Percentiles rank a stretch among this genome's conserved stretches.
Conservation (phyloP, 2,329 filamentous ascomycete genomes). For the Stenocarpella maydis region DNA sequence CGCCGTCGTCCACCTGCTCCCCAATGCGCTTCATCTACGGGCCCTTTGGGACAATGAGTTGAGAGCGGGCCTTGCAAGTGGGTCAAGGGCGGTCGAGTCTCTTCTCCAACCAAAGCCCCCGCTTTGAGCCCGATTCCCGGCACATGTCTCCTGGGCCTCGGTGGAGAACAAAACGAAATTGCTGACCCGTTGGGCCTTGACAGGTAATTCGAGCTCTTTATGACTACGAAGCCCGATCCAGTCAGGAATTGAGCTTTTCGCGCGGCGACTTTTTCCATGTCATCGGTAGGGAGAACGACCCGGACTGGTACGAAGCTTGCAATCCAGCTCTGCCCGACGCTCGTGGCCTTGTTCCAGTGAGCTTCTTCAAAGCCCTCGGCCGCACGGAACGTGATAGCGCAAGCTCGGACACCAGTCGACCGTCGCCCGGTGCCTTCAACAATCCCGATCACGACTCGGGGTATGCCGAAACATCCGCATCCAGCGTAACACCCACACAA, state of each 20-base stretch:
- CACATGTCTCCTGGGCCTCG: constrained; percentile 9
- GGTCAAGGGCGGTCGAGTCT: constrained; percentile 25
- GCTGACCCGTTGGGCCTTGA: constrained; percentile 38
- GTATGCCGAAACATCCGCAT: constrained; percentile 69
- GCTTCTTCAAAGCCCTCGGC: constrained; percentile 91
- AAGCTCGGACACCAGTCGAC: constrained; percentile 66
- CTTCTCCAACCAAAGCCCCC: constrained; percentile 31
- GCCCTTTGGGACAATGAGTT: constrained; percentile 5
- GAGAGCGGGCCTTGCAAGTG: constrained; percentile 13
- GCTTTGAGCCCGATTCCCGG: constrained; percentile 25
- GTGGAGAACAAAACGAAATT: constrained; percentile 11
- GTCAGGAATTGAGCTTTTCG: constrained; percentile 87
- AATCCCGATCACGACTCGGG: constrained; percentile 88
- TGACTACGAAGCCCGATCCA: constrained; percentile 82
- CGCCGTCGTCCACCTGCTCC: constrained; percentile 2
- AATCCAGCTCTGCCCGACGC: constrained; percentile 89
- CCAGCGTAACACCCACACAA: constrained; percentile 41
- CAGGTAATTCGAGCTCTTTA: constrained; percentile 98
- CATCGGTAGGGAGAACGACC: constrained; percentile 92
- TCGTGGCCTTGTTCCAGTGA: constrained; percentile 89
- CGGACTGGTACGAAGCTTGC: constrained; percentile 98
- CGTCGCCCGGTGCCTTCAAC: constrained; percentile 59
- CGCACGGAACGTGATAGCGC: constrained; percentile 91
- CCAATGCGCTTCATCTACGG: constrained; percentile 12
- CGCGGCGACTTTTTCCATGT: constrained; percentile 99